Conservation (phyloP, 2,329 filamentous ascomycete genomes). For the Claviceps capensis region DNA sequence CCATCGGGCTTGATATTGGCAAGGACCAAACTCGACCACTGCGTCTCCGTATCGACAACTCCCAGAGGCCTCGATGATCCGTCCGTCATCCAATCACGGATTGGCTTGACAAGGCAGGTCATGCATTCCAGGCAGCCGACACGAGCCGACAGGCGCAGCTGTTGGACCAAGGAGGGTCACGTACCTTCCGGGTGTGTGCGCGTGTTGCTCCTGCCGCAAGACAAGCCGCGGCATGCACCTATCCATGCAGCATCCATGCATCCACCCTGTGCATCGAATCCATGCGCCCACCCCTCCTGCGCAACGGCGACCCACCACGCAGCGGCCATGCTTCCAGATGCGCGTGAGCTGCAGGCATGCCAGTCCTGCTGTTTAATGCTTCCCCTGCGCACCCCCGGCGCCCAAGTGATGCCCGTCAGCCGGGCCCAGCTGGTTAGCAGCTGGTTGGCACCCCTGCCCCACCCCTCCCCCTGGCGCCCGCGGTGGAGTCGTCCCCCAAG, state of each 20-base stretch:
- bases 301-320: background rate
- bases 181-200: background rate
- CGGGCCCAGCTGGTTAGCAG: background rate
- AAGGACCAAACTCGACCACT: background rate
- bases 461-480: background rate
- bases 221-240: background rate
- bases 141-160: background rate
- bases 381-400: background rate
- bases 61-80: background rate
- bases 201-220: background rate
- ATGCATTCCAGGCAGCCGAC: background rate
- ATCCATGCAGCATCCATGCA: background rate
- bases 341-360: background rate
- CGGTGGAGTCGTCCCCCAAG: constrained; percentile 2
- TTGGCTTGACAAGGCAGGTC: background rate
- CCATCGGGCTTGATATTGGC: background rate
- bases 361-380: background rate
- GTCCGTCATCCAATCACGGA: background rate
- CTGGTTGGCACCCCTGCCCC: background rate
- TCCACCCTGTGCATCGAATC: background rate
- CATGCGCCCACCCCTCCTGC: background rate
- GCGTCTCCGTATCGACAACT: background rate
- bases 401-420: background rate
- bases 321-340: background rate
- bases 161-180: background rate